A percentile compares a stretch with the other conserved stretches of the same genome.
Evolutionary conservation across 2,329 filamentous ascomycete species (phyloP).

Genomic region (Chaetomiaceae sp.): DNA sequence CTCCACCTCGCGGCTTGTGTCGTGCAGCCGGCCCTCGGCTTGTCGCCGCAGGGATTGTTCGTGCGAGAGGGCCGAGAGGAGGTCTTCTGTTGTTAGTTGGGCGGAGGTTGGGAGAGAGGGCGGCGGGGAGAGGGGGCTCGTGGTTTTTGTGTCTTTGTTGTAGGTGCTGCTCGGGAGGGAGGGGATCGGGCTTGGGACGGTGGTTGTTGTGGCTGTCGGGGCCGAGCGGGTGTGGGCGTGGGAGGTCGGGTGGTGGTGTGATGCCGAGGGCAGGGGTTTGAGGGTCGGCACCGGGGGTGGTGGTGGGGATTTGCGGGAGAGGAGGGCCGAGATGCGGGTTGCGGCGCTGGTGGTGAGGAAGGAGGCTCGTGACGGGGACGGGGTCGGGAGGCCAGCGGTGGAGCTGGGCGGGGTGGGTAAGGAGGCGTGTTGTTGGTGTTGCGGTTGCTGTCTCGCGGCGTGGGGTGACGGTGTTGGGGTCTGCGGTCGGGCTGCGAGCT

Average conservation of each 20-base stretch:
- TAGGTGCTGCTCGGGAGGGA: constrained; percentile 1
- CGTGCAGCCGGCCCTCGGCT: constrained; percentile 63
- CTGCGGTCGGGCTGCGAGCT: constrained; percentile 22
- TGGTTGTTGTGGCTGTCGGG: too few species aligned
- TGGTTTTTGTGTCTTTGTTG: not conserved
- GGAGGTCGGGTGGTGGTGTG: not conserved
- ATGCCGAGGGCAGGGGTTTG: constrained; percentile 14
- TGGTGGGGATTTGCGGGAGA: constrained; percentile 38
- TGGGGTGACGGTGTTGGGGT: constrained; percentile 5
- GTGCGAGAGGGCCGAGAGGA: constrained; percentile 59
- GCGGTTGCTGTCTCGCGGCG: constrained; percentile 23
- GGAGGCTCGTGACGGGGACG: constrained; percentile 37
- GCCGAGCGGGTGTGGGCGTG: too few species aligned
- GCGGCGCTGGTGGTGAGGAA: constrained; percentile 42
- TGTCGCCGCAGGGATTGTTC: constrained; percentile 63
- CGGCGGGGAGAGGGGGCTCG: constrained; percentile 13
- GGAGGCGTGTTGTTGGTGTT: constrained; percentile 23
- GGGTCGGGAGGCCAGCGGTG: constrained; percentile 22
- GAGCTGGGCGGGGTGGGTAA: constrained; percentile 24
- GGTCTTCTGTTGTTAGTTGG: constrained; percentile 38
- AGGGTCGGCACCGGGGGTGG: constrained; percentile 33
- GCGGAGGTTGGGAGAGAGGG: constrained; percentile 14
- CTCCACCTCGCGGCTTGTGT: constrained; percentile 69
- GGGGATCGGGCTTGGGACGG: not conserved
- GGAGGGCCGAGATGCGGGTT: constrained; percentile 41